phyloP scores from a whole-genome alignment of 495 filamentous ascomycete genomes.

The Podospora appendiculata region DNA sequence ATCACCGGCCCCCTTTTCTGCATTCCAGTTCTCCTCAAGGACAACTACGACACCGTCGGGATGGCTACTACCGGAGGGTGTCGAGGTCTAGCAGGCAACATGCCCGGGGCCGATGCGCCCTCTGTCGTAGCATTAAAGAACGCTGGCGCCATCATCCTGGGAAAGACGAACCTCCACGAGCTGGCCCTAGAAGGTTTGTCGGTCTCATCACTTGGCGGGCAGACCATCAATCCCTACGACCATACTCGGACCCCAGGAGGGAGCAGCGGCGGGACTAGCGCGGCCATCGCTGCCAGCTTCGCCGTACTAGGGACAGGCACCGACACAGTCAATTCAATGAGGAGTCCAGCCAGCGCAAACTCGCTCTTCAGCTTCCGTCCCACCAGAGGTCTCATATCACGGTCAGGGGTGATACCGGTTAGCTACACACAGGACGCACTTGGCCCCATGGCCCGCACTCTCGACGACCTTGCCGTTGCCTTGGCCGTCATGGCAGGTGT shows the following conservation, averaged over 20 bases:
- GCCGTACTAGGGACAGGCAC: slow-evolving; percentile 51
- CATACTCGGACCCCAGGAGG: slow-evolving; percentile 53
- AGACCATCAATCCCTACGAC: slow-evolving; percentile 59
- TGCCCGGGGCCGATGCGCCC: slow-evolving; percentile 38
- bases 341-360: slow-evolving; percentile 57
- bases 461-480: slow-evolving; percentile 46
- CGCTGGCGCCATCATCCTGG: slow-evolving; percentile 58
- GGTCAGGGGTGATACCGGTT: slow-evolving; percentile 50
- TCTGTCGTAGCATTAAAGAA: slow-evolving; percentile 41
- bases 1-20: slow-evolving; percentile 41
- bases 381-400: slow-evolving; percentile 46
- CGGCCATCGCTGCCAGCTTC: slow-evolving; percentile 51
- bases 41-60: slow-evolving; percentile 49
- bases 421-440: slow-evolving; percentile 54
- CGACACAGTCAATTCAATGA: slow-evolving; percentile 56
- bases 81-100: slow-evolving; percentile 35
- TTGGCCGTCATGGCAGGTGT: slow-evolving; percentile 50
- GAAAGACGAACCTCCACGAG: slow-evolving; percentile 60
- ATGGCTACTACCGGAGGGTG: slow-evolving; percentile 51
- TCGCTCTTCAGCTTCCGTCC: slow-evolving; percentile 54
- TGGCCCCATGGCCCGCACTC: slow-evolving; percentile 49
- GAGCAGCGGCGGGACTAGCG: slow-evolving; percentile 55
- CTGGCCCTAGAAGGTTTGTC: slow-evolving; percentile 54
- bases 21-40: slow-evolving; percentile 56
- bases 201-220: slow-evolving; percentile 53